A percentile compares a stretch with the other conserved stretches of the same genome.
Conservation (phyloP, 495 filamentous ascomycete genomes). For the Talaromyces liani region DNA sequence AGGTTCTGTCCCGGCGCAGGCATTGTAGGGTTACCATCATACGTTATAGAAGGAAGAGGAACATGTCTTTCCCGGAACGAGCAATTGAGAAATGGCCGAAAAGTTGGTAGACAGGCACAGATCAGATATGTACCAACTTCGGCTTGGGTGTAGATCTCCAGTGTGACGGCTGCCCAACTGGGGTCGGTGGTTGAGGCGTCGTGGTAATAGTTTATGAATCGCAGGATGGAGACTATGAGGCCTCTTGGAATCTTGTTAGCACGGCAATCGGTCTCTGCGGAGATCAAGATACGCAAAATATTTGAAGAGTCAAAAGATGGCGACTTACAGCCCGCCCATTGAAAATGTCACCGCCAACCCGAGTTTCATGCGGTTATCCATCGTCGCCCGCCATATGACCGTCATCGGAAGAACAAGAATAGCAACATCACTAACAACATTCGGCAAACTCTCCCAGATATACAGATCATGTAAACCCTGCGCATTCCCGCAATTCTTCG, state of each 20-base stretch:
- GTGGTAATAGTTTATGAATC: neutral
- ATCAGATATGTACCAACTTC: neutral
- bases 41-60: neutral
- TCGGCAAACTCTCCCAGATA: neutral
- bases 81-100: neutral
- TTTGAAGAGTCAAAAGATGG: neutral
- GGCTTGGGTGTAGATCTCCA: neutral
- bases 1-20: neutral
- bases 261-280: neutral
- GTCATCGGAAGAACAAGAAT: neutral
- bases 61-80: neutral
- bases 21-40: neutral
- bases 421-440: neutral
- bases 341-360: neutral
- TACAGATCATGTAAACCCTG: neutral
- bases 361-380: neutral
- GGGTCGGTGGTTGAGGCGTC: neutral
- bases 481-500: neutral
- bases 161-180: neutral
- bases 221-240: neutral
- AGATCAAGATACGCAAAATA: too few species aligned
- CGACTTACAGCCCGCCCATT: neutral
- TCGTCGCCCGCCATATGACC: neutral
- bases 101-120: neutral
- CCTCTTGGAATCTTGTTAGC: neutral